Evolutionary conservation across 2,329 filamentous ascomycete genomes (phyloP).

Genomic region (Penicillium sp.): DNA sequence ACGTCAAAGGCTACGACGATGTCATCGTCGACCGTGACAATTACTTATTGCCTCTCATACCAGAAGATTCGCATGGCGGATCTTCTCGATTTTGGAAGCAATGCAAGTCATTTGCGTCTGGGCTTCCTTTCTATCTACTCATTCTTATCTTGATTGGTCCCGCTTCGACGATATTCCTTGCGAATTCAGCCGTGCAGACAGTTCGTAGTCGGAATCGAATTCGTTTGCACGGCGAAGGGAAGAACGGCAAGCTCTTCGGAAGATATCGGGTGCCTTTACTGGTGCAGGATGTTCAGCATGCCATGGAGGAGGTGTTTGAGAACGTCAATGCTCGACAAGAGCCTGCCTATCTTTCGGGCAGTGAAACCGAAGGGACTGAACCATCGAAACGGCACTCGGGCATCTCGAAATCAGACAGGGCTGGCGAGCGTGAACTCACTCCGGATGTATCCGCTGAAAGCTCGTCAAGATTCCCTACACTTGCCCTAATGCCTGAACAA

Average conservation of each 20-base stretch:
- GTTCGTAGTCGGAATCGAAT: constrained; percentile 73
- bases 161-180: constrained; percentile 66
- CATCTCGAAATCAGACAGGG: background rate
- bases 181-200: constrained; percentile 75
- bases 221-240: constrained; percentile 68
- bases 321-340: constrained; percentile 66
- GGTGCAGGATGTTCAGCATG: constrained; percentile 70
- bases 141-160: constrained; percentile 72
- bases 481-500: constrained; percentile 76
- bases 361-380: constrained; percentile 10
- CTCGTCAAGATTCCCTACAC: constrained; percentile 55
- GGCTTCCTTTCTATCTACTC: constrained; percentile 63
- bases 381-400: background rate
- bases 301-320: constrained; percentile 76
- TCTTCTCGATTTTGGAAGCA: constrained; percentile 36
- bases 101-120: constrained; percentile 45
- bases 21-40: constrained; percentile 65
- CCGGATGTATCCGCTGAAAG: constrained; percentile 2
- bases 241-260: constrained; percentile 64
- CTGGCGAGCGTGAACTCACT: background rate
- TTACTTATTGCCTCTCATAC: constrained; percentile 30
- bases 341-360: constrained; percentile 65
- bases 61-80: constrained; percentile 17
- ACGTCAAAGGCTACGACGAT: constrained; percentile 68
- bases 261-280: constrained; percentile 75